Evolutionary conservation across 257 asterid genomes (phyloP).

Genomic region (Voacanga thouarsii): DNA sequence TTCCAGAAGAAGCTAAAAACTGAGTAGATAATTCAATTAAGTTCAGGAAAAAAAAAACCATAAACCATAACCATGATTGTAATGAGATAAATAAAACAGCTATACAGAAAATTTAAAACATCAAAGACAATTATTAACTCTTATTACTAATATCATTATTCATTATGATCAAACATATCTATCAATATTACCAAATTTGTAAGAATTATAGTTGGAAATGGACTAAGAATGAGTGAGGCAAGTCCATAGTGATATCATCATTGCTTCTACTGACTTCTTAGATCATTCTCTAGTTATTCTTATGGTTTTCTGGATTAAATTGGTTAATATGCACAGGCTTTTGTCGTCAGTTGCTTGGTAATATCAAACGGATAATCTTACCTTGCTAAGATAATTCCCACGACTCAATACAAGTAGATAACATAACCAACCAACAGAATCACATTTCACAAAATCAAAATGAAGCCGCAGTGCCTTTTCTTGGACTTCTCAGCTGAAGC

Average conservation of each 20-base stretch:
- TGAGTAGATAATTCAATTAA: neutral
- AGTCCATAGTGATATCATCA: neutral
- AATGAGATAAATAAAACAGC: neutral
- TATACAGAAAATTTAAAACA: neutral
- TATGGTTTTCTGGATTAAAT: neutral
- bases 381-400: too few species aligned
- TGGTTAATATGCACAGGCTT: neutral
- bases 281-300: neutral
- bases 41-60: slow-evolving; percentile 1
- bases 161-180: neutral
- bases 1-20: too few species aligned
- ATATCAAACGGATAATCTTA: too few species aligned
- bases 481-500: slow-evolving; percentile 59
- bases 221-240: neutral
- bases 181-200: neutral
- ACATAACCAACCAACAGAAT: too few species aligned
- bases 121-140: neutral
- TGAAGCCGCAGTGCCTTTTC: slow-evolving; percentile 73
- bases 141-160: neutral
- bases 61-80: neutral
- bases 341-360: neutral
- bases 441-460: too few species aligned
- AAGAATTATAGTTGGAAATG: neutral
- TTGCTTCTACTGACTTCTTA: neutral
- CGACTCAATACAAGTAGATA: too few species aligned